A percentile compares a stretch with the other conserved stretches of the same genome.
These are phyloP conservation scores for Orychophragmus violaceus DNA, from an alignment of 345 rosid species.

Conservation along the genomic window DNA sequence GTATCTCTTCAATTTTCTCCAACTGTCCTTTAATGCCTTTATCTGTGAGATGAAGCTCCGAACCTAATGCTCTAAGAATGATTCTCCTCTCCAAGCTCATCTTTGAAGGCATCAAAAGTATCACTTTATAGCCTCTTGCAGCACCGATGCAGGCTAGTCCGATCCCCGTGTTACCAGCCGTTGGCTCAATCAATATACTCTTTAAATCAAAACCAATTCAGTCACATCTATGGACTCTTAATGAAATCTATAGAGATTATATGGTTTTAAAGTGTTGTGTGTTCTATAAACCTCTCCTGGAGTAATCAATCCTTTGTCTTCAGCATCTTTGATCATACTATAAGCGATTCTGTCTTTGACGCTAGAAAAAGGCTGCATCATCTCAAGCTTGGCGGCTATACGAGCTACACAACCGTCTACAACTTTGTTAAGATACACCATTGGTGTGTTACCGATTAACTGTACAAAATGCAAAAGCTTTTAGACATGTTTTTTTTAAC, in stretches of 20 bases:
- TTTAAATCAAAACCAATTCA: not conserved
- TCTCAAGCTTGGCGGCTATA: constrained; percentile 64
- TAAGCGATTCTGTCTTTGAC: constrained; percentile 59
- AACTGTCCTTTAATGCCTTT: constrained; percentile 37
- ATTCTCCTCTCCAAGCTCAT: constrained; percentile 62
- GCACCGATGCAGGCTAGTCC: constrained; percentile 66
- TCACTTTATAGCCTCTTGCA: constrained; percentile 52
- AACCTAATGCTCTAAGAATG: constrained; percentile 63
- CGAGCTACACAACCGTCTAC: constrained; percentile 55
- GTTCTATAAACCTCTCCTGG: constrained; percentile 52
- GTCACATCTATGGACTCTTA: not conserved
- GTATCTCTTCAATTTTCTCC: constrained; percentile 47
- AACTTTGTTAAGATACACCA: constrained; percentile 53
- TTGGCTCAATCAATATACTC: constrained; percentile 53
- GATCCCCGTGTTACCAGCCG: constrained; percentile 77
- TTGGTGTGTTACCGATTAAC: constrained; percentile 64
- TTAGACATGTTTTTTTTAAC: not conserved
- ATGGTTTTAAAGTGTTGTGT: not conserved
- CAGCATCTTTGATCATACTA: constrained; percentile 70
- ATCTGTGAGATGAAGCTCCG: constrained; percentile 49
- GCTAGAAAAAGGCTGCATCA: constrained; percentile 47
- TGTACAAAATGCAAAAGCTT: constrained; percentile 12
- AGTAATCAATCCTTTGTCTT: constrained; percentile 55
- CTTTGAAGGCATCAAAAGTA: constrained; percentile 49
- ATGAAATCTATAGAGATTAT: not conserved